phyloP scores from a whole-genome alignment of 2,329 filamentous ascomycete species.

The Pseudophaeomoniella oleicola region DNA sequence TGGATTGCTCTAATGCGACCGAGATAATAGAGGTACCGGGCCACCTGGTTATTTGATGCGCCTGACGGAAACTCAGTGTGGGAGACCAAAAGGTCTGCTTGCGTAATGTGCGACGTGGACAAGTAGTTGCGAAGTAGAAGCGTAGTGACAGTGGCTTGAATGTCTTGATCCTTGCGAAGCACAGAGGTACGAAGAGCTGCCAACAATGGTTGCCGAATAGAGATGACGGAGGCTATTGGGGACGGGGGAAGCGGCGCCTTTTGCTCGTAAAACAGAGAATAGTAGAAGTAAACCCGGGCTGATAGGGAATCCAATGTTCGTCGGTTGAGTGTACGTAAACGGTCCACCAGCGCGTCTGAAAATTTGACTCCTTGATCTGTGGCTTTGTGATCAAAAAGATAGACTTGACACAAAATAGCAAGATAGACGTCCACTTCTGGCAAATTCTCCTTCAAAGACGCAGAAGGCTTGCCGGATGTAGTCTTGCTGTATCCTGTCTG shows the following conservation, averaged over 20 bases:
- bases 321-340: conserved; percentile 78
- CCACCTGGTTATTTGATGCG: conserved; percentile 95
- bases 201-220: conserved; percentile 73
- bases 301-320: conserved; percentile 87
- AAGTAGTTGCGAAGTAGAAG: conserved; percentile 92
- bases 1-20: conserved; percentile 94
- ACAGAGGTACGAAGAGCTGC: conserved; percentile 88
- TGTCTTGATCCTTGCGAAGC: conserved; percentile 89
- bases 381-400: conserved; percentile 73
- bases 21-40: conserved; percentile 92
- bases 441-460: conserved; percentile 55
- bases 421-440: conserved; percentile 84
- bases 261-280: conserved; percentile 87
- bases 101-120: conserved; percentile 86
- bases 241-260: conserved; percentile 77
- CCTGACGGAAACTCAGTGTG: conserved; percentile 91
- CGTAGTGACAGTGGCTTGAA: conserved; percentile 91
- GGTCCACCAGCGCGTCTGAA: conserved; percentile 68
- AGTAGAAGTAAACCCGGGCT: conserved; percentile 97
- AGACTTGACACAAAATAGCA: conserved; percentile 72
- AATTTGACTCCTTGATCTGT: conserved; percentile 70
- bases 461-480: conserved; percentile 45
- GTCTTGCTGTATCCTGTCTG: conserved; percentile 41
- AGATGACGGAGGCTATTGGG: conserved; percentile 71
- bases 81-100: conserved; percentile 88